These are phyloP conservation scores for Coemansia sp. DNA, from an alignment of 192 early-diverging fungal genomes.

Conservation along the genomic window DNA sequence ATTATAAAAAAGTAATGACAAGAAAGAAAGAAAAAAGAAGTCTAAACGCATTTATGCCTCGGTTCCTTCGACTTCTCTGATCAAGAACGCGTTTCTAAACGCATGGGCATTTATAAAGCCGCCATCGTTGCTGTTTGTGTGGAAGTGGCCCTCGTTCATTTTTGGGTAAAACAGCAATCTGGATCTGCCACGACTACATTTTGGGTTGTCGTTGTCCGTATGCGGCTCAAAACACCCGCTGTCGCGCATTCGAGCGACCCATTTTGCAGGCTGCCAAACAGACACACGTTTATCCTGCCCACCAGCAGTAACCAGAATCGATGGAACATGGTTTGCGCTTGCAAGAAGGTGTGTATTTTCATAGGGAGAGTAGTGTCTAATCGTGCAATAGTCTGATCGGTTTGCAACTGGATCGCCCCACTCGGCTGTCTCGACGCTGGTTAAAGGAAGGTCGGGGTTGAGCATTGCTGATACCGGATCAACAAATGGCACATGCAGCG, in stretches of 20 bases:
- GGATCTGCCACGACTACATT: background rate
- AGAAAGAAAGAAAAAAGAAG: too few species aligned
- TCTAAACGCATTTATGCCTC: background rate
- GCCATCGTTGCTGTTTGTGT: background rate
- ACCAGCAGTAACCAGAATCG: slow-evolving; percentile 74
- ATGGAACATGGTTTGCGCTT: slow-evolving; percentile 30
- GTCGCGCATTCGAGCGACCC: slow-evolving; percentile 71
- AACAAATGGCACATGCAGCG: slow-evolving; percentile 80
- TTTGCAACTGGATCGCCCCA: slow-evolving; percentile 71
- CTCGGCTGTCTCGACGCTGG: slow-evolving; percentile 70
- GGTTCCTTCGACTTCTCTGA: slow-evolving; percentile 10
- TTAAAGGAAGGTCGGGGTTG: slow-evolving; percentile 67
- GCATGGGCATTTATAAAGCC: slow-evolving; percentile 29
- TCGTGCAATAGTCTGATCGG: slow-evolving; percentile 57
- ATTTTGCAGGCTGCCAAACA: slow-evolving; percentile 86
- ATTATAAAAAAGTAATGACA: background rate
- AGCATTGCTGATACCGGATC: slow-evolving; percentile 88
- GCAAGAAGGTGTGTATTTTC: slow-evolving; percentile 54
- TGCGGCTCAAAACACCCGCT: slow-evolving; percentile 17
- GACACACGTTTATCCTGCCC: slow-evolving; percentile 79
- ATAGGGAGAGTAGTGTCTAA: slow-evolving; percentile 67
- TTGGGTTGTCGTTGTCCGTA: background rate
- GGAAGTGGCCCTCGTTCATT: slow-evolving; percentile 31
- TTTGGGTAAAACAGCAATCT: slow-evolving; percentile 33
- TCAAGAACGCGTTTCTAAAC: slow-evolving; percentile 41